phyloP scores from a whole-genome alignment of 345 rosid species.

The Arabidopsis arenosa region DNA sequence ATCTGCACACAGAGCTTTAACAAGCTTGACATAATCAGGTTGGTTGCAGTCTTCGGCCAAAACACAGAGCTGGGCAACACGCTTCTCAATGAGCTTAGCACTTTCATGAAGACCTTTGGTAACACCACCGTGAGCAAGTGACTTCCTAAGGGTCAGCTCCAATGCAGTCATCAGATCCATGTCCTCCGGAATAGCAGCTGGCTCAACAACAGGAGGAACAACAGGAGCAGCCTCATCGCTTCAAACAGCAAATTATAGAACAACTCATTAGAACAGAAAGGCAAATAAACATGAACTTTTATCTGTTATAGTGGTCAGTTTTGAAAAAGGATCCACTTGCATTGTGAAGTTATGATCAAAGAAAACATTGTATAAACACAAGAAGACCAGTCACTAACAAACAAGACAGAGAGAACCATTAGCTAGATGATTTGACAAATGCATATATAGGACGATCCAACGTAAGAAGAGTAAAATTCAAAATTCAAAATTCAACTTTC shows the following conservation, averaged over 20 bases:
- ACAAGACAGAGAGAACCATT: background rate
- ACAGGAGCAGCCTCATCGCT: slow-evolving; percentile 68
- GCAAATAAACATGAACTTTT: background rate
- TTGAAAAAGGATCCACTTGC: background rate
- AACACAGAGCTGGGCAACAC: slow-evolving; percentile 69
- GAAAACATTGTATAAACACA: background rate
- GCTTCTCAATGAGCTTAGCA: slow-evolving; percentile 80
- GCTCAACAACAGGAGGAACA: slow-evolving; percentile 52
- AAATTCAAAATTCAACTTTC: background rate
- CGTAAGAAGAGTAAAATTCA: background rate
- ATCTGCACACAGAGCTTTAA: slow-evolving; percentile 76
- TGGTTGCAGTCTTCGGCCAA: slow-evolving; percentile 83
- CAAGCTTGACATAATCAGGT: slow-evolving; percentile 73
- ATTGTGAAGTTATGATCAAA: background rate
- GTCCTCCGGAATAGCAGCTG: slow-evolving; percentile 55
- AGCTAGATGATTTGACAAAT: background rate
- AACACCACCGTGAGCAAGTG: slow-evolving; percentile 74
- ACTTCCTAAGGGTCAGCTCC: slow-evolving; percentile 67
- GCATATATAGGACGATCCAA: background rate
- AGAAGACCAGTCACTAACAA: slow-evolving; percentile 2
- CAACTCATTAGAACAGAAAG: background rate
- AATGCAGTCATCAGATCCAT: slow-evolving; percentile 81
- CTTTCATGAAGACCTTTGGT: slow-evolving; percentile 70
- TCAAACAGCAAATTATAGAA: slow-evolving; percentile 27
- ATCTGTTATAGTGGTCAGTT: background rate